Percentiles rank a stretch among this genome's conserved stretches.
Evolutionary conservation across 2,329 filamentous ascomycete species (phyloP).

Genomic region (Talaromyces marneffei): DNA sequence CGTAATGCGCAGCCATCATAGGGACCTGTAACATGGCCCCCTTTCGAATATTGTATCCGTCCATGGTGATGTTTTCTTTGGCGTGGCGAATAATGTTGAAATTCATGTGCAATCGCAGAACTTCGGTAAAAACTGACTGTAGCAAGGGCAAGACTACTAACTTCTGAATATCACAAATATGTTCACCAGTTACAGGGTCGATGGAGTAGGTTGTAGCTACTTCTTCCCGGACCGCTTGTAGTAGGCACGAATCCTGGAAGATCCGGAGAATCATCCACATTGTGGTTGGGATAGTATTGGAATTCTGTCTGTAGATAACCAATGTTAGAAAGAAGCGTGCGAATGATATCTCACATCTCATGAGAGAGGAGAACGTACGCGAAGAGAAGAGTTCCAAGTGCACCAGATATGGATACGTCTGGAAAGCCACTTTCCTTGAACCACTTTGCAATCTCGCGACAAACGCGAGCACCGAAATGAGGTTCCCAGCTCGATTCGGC

Average conservation of each 20-base stretch:
- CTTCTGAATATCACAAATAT: not conserved
- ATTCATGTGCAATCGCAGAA: not conserved
- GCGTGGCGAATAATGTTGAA: not conserved
- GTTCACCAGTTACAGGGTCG: not conserved
- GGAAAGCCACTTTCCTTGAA: not conserved
- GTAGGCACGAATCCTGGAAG: not conserved
- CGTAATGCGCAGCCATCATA: not conserved
- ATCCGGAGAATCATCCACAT: not conserved
- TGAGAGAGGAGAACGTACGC: not conserved
- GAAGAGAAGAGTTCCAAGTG: not conserved
- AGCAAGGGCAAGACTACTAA: not conserved
- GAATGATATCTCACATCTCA: too few species aligned
- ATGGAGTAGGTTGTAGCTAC: not conserved
- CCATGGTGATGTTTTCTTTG: not conserved
- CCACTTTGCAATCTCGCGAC: not conserved
- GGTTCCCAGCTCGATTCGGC: not conserved
- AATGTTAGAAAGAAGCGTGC: too few species aligned
- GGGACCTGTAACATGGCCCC: not conserved
- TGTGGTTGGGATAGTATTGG: not conserved
- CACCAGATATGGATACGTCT: not conserved
- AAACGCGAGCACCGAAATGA: not conserved
- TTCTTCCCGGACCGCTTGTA: not conserved
- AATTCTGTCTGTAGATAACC: not conserved
- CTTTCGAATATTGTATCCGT: not conserved
- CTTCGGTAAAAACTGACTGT: not conserved